phyloP scores from a whole-genome alignment of 2,329 filamentous ascomycete species.

The Botrytis elliptica region DNA sequence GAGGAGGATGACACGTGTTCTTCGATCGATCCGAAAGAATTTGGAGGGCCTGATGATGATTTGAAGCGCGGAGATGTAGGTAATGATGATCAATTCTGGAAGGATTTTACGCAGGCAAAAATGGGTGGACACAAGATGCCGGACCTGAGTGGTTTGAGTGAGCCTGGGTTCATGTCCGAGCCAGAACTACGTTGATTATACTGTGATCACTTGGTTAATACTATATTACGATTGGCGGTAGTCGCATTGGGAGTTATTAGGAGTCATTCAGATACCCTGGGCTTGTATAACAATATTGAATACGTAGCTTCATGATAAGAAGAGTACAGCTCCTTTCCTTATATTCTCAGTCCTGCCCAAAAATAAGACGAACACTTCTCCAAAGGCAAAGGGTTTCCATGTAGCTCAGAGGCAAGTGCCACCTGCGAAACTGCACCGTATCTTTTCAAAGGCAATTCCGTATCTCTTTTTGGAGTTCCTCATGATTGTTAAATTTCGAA shows the following conservation, averaged over 20 bases:
- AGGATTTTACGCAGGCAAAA: slow-evolving; percentile 1
- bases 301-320: neutral
- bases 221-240: neutral
- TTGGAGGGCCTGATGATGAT: neutral
- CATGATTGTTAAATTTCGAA: neutral
- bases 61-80: slow-evolving; percentile 22
- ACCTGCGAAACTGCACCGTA: neutral
- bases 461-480: neutral
- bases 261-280: slow-evolving; percentile 13
- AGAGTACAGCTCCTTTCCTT: neutral
- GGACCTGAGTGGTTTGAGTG: slow-evolving; percentile 29
- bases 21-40: neutral
- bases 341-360: neutral
- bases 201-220: neutral
- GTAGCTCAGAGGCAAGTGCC: neutral
- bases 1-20: slow-evolving; percentile 11
- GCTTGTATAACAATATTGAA: neutral
- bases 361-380: neutral
- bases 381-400: neutral
- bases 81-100: slow-evolving; percentile 8
- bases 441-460: neutral
- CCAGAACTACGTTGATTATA: slow-evolving; percentile 36
- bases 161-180: slow-evolving; percentile 41
- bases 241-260: slow-evolving; percentile 5
- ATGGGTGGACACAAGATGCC: neutral